Evolutionary conservation across 208 protist genomes (phyloP), one percentile per base, ranked within the genome.

Genomic region (Acanthamoeba sp.): DNA sequence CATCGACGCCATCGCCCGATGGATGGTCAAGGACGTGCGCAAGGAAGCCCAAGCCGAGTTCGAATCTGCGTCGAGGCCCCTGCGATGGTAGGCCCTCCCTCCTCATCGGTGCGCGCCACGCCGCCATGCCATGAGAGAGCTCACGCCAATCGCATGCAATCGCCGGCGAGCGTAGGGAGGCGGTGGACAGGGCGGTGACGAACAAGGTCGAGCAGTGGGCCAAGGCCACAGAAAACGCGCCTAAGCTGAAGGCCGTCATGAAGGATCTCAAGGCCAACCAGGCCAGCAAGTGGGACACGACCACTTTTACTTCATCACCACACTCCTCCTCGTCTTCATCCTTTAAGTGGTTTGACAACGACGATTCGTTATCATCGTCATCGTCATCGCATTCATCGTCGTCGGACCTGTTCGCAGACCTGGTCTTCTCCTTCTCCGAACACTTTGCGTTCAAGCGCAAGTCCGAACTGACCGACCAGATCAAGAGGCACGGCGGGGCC

Each of bases 11-110:
- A n/a, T 84, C 9, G 76, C n/a, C 20, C 38, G 27, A 12, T 90
- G 84, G 84, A 71, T 90, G 57, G 55, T 90, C 52, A 90, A 66
- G 32, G 84, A 90, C 34, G 57, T 90, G 36, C 48, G 57, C 34
- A 90, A 90, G 57, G 84, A 90, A 32, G 57, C 52, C 38, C n/a
- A 29, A 14, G 84, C 55, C 48, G 76, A 84, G 76, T 84, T 84
- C 42, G 76, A 84, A 34, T 45, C 76, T 27, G 76, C 76, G 1
- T 55, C 40, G 0, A 2, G 76, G 16, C 76, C 76, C 29, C 76
- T 84, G 10, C 34, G 42, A 12, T 84, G 76, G 76, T 55, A 71
- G 18, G 62, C 24, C 2, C 62, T 32, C 59, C n/a, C 45, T 48
- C 45, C 45, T n/a, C n/a, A n/a, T n/a, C n/a, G n/a, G n/a, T n/a